Base-by-base conservation (phyloP, 2,329 filamentous ascomycete species). In the Ophiostoma piceae region DNA sequence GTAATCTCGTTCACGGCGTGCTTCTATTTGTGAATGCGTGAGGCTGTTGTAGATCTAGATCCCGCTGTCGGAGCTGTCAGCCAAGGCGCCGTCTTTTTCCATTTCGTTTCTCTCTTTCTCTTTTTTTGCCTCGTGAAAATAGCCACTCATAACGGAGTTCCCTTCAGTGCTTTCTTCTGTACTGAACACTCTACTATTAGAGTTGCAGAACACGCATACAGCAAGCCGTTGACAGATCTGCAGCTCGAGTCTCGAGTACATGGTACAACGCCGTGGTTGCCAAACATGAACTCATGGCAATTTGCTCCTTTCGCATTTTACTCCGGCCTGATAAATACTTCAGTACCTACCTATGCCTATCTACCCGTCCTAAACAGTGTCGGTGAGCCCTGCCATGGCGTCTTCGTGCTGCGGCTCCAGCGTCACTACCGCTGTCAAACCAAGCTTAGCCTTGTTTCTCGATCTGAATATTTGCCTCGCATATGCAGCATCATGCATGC, bases 1-100 rank as follows among this genome's bases (percentile, higher is more conserved):
- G 57, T 62, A 29, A 32, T 62, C 26, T 7, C 35, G 26, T 32
- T 29, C 26, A 12, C 4, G 7, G 57, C 26, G 26, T 16, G 57
- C 51, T 62, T 32, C 57, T 47, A 47, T 47, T 47, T 47, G 43
- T 14, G 51, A 22, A 26, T 19, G 26, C 8, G 26, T 14, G 26
- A 62, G 57, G 26, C 57, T 26, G 26, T 29, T 32, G 57, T 62
- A 29, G 57, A 32, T 12, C 22, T 11, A 26, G 43, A 47, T 60
- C 54, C 54, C 54, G 54, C 54, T 29, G 54, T 60, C 54, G 54
- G 54, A 60, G 54, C 54, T 60, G 26, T 12, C 47, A 60, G 26
- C 26, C 57, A 62, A 32, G 26, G 12, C 57, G 26, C 14, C 26
- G 2, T 62, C 22, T 62, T 62, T 62, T 62, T 62, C 26, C 22